phyloP scores from a whole-genome alignment of 805 yeast genomes.

The Alloascoidea hylecoeti region DNA sequence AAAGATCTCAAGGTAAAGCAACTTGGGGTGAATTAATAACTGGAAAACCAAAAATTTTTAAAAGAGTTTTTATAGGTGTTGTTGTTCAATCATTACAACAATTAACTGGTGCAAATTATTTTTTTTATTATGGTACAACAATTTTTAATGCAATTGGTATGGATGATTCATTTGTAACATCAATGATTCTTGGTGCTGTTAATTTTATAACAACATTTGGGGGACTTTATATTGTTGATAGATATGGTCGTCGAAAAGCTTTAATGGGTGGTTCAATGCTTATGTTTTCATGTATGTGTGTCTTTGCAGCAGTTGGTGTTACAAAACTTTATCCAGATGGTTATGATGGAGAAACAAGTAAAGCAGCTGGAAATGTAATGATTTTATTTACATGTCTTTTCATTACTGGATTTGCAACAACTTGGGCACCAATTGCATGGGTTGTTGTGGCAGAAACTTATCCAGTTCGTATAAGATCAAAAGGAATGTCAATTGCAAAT shows the following conservation, averaged over 20 bases:
- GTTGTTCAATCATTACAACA: conserved; percentile 40
- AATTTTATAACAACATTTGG: conserved; percentile 36
- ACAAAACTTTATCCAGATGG: conserved; percentile 23
- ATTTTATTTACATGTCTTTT: conserved; percentile 38
- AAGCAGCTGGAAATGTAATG: conserved; percentile 35
- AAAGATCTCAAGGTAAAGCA: conserved; percentile 32
- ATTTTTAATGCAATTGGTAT: conserved; percentile 30
- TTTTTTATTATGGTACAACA: conserved; percentile 52
- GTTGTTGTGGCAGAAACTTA: conserved; percentile 30
- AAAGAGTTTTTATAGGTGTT: conserved; percentile 24
- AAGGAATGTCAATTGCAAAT: conserved; percentile 11
- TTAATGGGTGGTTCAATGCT: conserved; percentile 30
- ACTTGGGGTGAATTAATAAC: conserved; percentile 35
- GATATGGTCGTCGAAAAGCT: conserved; percentile 34
- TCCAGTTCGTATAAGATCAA: conserved; percentile 27
- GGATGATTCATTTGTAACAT: conserved; percentile 36
- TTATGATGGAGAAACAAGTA: conserved; percentile 11
- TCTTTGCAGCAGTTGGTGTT: conserved; percentile 32
- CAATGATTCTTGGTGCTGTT: conserved; percentile 38
- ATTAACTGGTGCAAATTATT: conserved; percentile 51
- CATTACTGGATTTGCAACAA: conserved; percentile 35
- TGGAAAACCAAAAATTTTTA: conserved; percentile 32
- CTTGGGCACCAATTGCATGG: conserved; percentile 43
- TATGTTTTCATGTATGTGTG: conserved; percentile 36
- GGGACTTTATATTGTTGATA: conserved; percentile 33